Base-by-base conservation (phyloP, 1,284 basidiomycete species). In the Hemileccinum hortonii region DNA sequence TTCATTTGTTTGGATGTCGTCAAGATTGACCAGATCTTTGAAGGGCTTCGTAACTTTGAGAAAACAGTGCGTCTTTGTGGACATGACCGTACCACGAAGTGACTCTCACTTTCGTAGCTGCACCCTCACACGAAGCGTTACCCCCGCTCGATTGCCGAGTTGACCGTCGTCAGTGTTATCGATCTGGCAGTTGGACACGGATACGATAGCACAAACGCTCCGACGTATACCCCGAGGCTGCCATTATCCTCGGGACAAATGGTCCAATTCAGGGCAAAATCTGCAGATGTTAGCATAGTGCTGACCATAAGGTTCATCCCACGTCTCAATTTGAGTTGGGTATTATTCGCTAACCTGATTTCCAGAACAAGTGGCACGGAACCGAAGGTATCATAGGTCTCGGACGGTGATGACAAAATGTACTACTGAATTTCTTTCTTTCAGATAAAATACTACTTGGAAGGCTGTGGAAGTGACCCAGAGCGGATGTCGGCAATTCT, bases 391-490 rank as follows among this genome's bases (percentile, higher is more conserved):
- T 41, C n/a, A n/a, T n/a, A n/a, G 62, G 1, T 37, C 11, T 18
- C n/a, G 14, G 11, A 12, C 37, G 21, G 1, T 52, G 29, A 40
- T 33, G 16, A 44, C n/a, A 18, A 37, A 26, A 8, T 9, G 7
- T 19, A 5, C 36, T 18, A 5, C 36, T 63, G 26, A 58, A 24
- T 26, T 6, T 5, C 16, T 36, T 12, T 30, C 19, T 15, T 43
- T 15, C 52, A 90, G 86, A 88, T 92, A 68, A 92, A 92, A 62
- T 91, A 86, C 64, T 92, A 92, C 63, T 73, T 92, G 21, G 90
- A 92, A 71, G 90, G 87, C 3, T 81, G 73, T 53, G 87, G 89
- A 1, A 72, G 67, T 45, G 66, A 84, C 58, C 66, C 71, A 0
- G 50, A 58, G 16, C 62, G 65, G 1, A 80, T 90, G 3, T 65